Evolutionary conservation across 2,329 filamentous ascomycete genomes (phyloP).

Genomic region (Pezicula carpinea): DNA sequence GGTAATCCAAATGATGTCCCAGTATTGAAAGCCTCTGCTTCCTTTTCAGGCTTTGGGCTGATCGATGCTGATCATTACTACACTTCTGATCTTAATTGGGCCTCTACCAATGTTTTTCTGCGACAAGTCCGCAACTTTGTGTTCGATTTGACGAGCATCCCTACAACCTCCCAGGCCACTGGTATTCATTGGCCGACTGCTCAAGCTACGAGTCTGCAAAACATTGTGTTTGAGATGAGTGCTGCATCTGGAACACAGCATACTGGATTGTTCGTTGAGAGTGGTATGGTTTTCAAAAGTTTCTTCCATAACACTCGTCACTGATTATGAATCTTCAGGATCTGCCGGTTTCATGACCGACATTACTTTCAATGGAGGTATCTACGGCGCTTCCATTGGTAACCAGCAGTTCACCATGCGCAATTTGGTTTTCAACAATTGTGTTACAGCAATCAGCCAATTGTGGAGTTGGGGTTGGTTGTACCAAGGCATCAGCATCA

Average conservation of each 20-base stretch:
- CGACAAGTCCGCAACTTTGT: conserved; percentile 62
- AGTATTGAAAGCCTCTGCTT: conserved; percentile 64
- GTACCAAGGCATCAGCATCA: conserved; percentile 45
- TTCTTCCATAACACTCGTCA: conserved; percentile 21
- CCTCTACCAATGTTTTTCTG: conserved; percentile 68
- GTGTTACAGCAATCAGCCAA: conserved; percentile 51
- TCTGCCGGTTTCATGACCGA: conserved; percentile 58
- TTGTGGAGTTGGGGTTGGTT: conserved; percentile 60
- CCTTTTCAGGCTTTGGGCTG: conserved; percentile 78
- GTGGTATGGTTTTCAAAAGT: conserved; percentile 45
- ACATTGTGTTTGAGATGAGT: conserved; percentile 56
- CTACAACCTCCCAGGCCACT: conserved; percentile 22
- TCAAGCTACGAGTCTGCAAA: conserved; percentile 56
- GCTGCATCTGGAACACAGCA: conserved; percentile 41
- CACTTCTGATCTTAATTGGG: conserved; percentile 63
- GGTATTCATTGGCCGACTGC: conserved; percentile 50
- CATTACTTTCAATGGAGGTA: conserved; percentile 55
- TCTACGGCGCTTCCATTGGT: conserved; percentile 54
- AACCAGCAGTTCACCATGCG: conserved; percentile 62
- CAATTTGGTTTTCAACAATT: conserved; percentile 43
- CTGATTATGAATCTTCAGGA: conserved; percentile 29
- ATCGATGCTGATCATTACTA: conserved; percentile 83
- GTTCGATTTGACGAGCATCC: conserved; percentile 45
- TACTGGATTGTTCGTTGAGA: conserved; percentile 48
- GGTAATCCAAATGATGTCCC: conserved; percentile 44